Conservation (phyloP, 75 land plant species). For the Larix kaempferi region DNA sequence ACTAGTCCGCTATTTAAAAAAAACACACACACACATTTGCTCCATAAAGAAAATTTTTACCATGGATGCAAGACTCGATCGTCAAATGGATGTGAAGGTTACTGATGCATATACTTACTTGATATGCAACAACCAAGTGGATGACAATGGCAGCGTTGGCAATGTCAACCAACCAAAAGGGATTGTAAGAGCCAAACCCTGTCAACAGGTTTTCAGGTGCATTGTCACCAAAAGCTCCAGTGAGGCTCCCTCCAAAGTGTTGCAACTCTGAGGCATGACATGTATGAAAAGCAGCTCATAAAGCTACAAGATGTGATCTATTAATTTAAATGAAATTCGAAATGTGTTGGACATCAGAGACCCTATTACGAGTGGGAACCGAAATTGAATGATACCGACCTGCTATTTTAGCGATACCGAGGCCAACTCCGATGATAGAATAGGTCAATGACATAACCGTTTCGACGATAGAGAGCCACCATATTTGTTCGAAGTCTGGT, state of each 20-base stretch:
- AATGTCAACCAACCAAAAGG: constrained; percentile 75
- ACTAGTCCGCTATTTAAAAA: too few relatives aligned
- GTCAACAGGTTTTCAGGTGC: constrained; percentile 76
- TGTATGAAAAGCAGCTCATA: background rate
- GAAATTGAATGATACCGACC: constrained; percentile 14
- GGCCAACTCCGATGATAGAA: constrained; percentile 44
- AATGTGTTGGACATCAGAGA: too few relatives aligned
- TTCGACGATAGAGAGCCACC: constrained; percentile 66
- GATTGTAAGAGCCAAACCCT: constrained; percentile 69
- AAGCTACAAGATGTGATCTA: too few relatives aligned
- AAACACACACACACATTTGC: too few relatives aligned
- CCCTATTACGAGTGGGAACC: background rate
- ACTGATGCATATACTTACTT: constrained; percentile 10
- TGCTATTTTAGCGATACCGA: constrained; percentile 40
- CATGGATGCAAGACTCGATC: too few relatives aligned
- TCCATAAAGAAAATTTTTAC: too few relatives aligned
- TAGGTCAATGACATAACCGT: constrained; percentile 59
- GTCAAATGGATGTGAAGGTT: too few relatives aligned
- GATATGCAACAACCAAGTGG: constrained; percentile 77
- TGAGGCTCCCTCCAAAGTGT: constrained; percentile 45
- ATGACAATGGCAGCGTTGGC: constrained; percentile 66
- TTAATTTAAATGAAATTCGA: too few relatives aligned
- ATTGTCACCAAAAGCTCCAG: constrained; percentile 76
- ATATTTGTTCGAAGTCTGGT: constrained; percentile 50
- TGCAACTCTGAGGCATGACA: constrained; percentile 29